These are phyloP conservation scores for Torulaspora franciscae DNA, from an alignment of 805 yeast genomes.

Conservation along the genomic window DNA sequence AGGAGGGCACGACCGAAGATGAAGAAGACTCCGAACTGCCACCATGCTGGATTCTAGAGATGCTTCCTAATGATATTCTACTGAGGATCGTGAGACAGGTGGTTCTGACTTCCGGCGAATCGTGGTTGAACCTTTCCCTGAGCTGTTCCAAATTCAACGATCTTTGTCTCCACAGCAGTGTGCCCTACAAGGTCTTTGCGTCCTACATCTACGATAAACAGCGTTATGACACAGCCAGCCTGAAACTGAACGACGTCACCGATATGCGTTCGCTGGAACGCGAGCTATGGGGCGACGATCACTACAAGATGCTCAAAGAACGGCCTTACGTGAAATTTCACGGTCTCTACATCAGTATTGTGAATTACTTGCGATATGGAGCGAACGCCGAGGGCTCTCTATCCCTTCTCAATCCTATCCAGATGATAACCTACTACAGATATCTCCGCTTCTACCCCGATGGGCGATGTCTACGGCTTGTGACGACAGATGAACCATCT, in stretches of 20 bases:
- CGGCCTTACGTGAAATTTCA: constrained; percentile 75
- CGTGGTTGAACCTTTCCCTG: constrained; percentile 60
- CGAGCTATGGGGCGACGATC: constrained; percentile 39
- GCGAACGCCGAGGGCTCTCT: constrained; percentile 60
- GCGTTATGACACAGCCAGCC: constrained; percentile 43
- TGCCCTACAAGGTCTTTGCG: constrained; percentile 49
- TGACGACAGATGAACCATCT: constrained; percentile 68
- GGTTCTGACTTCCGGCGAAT: constrained; percentile 47
- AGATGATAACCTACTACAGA: constrained; percentile 83
- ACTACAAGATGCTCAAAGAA: constrained; percentile 38
- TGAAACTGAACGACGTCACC: constrained; percentile 37
- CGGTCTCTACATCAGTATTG: constrained; percentile 82
- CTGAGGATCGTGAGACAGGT: constrained; percentile 46
- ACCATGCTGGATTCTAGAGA: constrained; percentile 41
- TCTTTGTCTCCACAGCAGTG: constrained; percentile 50
- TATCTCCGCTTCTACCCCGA: constrained; percentile 76
- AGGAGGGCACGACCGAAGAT: constrained; percentile 22
- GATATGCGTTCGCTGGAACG: constrained; percentile 37
- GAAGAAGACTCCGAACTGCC: constrained; percentile 28
- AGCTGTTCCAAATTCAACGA: constrained; percentile 54
- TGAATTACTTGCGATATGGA: constrained; percentile 81
- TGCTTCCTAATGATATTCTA: constrained; percentile 57
- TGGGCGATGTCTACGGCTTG: constrained; percentile 66
- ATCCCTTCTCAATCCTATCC: constrained; percentile 69
- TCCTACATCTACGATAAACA: constrained; percentile 51